Conservation (phyloP, 805 yeast species). For the Lachancea dasiensis region DNA sequence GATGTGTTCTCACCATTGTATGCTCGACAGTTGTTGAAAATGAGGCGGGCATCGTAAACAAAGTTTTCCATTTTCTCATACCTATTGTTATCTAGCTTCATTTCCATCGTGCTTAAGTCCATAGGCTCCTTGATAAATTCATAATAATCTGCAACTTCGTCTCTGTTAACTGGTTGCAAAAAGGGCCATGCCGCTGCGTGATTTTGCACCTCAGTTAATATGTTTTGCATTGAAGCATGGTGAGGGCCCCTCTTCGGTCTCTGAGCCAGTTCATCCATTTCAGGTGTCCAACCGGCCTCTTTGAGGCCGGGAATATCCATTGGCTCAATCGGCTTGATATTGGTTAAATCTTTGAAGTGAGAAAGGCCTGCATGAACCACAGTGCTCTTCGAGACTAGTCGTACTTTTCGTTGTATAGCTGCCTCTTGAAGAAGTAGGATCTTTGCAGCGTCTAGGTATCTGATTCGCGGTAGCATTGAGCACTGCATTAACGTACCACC, state of each 20-base stretch:
- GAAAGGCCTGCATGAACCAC: conserved; percentile 76
- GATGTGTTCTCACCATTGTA: conserved; percentile 94
- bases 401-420: conserved; percentile 79
- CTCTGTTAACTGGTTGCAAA: conserved; percentile 83
- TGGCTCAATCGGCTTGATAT: conserved; percentile 62
- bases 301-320: conserved; percentile 79
- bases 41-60: conserved; percentile 77
- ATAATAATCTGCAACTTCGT: conserved; percentile 94
- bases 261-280: conserved; percentile 95
- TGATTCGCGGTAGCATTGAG: conserved; percentile 78
- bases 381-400: conserved; percentile 72
- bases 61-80: conserved; percentile 89
- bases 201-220: conserved; percentile 81
- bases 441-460: conserved; percentile 85
- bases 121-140: conserved; percentile 96
- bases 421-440: conserved; percentile 85
- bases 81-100: conserved; percentile 83
- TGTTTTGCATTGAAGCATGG: conserved; percentile 85
- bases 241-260: conserved; percentile 93
- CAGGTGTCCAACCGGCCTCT: conserved; percentile 97
- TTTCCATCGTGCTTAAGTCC: conserved; percentile 96
- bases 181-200: conserved; percentile 99
- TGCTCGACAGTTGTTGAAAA: conserved; percentile 85
- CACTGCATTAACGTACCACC: conserved; percentile 99
- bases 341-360: conserved; percentile 49